phyloP scores from a whole-genome alignment of 306 rosid genomes.

The Ziziphus jujuba region DNA sequence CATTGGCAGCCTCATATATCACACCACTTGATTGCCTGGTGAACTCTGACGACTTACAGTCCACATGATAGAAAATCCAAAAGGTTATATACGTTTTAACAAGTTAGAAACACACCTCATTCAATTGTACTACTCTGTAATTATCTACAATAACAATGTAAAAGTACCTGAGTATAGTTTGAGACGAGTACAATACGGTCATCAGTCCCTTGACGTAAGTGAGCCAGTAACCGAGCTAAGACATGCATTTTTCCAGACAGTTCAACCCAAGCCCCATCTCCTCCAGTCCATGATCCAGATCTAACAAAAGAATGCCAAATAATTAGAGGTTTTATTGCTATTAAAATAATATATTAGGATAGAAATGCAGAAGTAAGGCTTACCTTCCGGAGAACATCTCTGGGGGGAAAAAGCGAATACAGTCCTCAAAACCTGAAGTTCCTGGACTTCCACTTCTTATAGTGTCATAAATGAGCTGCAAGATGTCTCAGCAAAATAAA shows the following conservation, averaged over 20 bases:
- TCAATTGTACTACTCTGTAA: slow-evolving; percentile 1
- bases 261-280: slow-evolving; percentile 94
- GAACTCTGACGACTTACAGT: no score
- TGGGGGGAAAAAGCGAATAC: slow-evolving; percentile 85
- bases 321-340: neutral
- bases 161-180: slow-evolving; percentile 89
- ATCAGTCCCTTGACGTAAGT: slow-evolving; percentile 70
- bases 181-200: slow-evolving; percentile 97
- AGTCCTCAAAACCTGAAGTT: slow-evolving; percentile 92
- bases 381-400: slow-evolving; percentile 96
- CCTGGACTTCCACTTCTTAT: slow-evolving; percentile 82
- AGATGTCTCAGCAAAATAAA: neutral
- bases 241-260: slow-evolving; percentile 97
- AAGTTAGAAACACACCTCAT: neutral
- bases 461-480: slow-evolving; percentile 92
- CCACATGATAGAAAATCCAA: no score
- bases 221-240: slow-evolving; percentile 87
- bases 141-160: slow-evolving; percentile 1
- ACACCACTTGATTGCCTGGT: no score
- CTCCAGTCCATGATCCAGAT: slow-evolving; percentile 92
- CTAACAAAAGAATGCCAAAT: slow-evolving; percentile 37
- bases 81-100: no score
- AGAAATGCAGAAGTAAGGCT: slow-evolving; percentile 15
- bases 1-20: no score
- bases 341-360: slow-evolving; percentile 4